Conservation (phyloP, 371 early-diverging fungal species). For the Choanephora cucurbitarum region DNA sequence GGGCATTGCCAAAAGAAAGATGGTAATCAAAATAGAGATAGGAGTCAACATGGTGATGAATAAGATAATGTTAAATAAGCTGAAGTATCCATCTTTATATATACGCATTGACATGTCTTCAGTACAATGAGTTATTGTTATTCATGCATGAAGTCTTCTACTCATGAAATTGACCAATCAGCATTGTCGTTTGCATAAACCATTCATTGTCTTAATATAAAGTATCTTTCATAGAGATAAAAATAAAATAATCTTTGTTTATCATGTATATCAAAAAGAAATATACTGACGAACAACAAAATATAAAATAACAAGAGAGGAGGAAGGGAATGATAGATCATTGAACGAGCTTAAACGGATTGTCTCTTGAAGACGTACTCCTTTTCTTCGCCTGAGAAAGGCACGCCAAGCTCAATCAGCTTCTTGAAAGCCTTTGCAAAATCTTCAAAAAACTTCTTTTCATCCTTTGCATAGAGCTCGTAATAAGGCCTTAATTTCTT, state of each 20-base stretch:
- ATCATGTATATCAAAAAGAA: too few species aligned
- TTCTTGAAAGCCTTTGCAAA: constrained; percentile 80
- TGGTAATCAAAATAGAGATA: neutral
- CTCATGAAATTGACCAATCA: too few species aligned
- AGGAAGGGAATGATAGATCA: neutral
- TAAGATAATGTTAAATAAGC: neutral
- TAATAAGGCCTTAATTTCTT: constrained; percentile 68
- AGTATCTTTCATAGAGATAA: too few species aligned
- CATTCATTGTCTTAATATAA: too few species aligned
- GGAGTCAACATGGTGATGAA: neutral
- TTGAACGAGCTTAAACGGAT: neutral
- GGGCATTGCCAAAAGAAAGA: neutral
- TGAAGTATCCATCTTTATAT: neutral
- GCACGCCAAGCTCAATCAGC: constrained; percentile 81
- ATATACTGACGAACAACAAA: too few species aligned
- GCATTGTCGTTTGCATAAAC: too few species aligned
- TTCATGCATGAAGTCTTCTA: too few species aligned
- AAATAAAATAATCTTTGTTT: too few species aligned
- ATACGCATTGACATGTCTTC: too few species aligned
- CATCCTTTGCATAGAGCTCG: constrained; percentile 76
- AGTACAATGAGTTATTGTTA: too few species aligned
- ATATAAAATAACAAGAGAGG: neutral
- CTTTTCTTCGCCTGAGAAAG: constrained; percentile 16
- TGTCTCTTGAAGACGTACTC: constrained; percentile 9
- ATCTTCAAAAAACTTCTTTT: constrained; percentile 74